These are phyloP conservation scores for Colletotrichum lentis DNA, from an alignment of 2,329 filamentous ascomycete species.

Conservation along the genomic window DNA sequence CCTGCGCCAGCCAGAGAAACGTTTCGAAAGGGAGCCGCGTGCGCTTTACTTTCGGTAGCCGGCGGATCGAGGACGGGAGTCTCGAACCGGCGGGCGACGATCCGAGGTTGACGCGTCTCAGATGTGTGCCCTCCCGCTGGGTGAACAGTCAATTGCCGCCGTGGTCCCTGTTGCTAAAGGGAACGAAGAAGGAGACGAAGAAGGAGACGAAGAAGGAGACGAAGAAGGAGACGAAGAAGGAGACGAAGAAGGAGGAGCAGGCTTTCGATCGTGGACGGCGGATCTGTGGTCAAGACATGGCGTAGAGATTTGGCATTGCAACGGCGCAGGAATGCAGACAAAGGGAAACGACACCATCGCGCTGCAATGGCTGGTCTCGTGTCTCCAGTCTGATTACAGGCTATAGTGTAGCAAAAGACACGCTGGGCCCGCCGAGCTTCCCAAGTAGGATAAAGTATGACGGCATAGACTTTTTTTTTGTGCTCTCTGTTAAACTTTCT, in stretches of 20 bases:
- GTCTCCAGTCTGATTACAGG: no score
- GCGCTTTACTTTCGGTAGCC: slow-evolving; percentile 14
- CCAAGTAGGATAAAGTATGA: slow-evolving; percentile 30
- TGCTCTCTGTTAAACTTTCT: background rate
- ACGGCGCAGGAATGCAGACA: background rate
- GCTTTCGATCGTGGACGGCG: slow-evolving; percentile 15
- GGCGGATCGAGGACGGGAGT: slow-evolving; percentile 12
- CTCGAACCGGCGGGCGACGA: slow-evolving; percentile 18
- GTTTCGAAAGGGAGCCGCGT: slow-evolving; percentile 37
- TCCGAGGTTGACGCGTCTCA: slow-evolving; percentile 34
- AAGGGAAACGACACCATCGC: background rate
- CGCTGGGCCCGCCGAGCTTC: slow-evolving; percentile 26
- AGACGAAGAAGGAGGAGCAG: background rate
- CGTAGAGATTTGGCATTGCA: background rate
- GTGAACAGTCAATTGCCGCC: background rate
- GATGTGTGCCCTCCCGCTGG: slow-evolving; percentile 12
- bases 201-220: background rate
- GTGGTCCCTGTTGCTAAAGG: slow-evolving; percentile 1
- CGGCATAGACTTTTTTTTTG: slow-evolving; percentile 26
- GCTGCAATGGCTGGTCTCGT: slow-evolving; percentile 8
- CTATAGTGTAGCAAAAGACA: slow-evolving; percentile 10
- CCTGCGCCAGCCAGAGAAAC: slow-evolving; percentile 17
- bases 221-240: background rate
- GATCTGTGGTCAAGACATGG: slow-evolving; percentile 4
- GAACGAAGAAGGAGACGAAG: background rate